Base-by-base conservation (phyloP, 441 rosid species). In the Bocquillonia castaneifolia region DNA sequence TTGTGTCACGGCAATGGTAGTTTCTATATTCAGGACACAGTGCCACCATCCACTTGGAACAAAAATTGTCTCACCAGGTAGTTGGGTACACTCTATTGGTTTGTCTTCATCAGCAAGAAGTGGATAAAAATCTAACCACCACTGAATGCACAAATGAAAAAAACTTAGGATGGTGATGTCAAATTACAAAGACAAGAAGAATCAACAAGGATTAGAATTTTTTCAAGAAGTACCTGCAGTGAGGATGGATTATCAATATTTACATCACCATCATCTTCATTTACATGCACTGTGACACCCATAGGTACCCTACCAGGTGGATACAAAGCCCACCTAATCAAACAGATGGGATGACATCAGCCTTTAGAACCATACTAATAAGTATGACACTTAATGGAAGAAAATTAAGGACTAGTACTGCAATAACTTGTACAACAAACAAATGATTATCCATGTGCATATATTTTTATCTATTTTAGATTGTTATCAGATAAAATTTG, bases 11-110 rank as follows among this genome's bases (percentile, higher is more conserved):
- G 99, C 97, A 72, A 89, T 79, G 32, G 93, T 91, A 58, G 95
- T 81, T 74, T 93, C 97, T 73, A 93, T 80, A 83, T 93, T 93
- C 37, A 93, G 89, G 63, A 93, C 80, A 66, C 99, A 91, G 68
- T 93, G 99, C 99, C 99, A 91, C 99, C 97, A 93, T 72, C 99
- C 99, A 68, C 93, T 93, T 61, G 99, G 99, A 81, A 93, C 91
- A 82, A 82, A 89, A 71, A 93, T 86, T 9, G 99, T 93, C 81
- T 91, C 99, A 18, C 97, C 99, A 26, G 99, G 88, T 70, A 80
- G 84, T 69, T 89, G 95, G n/a, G 96, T 93, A 74, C 93, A 91
- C 73, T 89, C 96, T 72, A 93, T 89, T 48, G 99, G 99, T 78
- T 88, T 93, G 85, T 91, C 97, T 79, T 84, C 88, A 52, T 89